Conservation (phyloP, 2,329 filamentous ascomycete genomes). For the Diaporthe helianthi region DNA sequence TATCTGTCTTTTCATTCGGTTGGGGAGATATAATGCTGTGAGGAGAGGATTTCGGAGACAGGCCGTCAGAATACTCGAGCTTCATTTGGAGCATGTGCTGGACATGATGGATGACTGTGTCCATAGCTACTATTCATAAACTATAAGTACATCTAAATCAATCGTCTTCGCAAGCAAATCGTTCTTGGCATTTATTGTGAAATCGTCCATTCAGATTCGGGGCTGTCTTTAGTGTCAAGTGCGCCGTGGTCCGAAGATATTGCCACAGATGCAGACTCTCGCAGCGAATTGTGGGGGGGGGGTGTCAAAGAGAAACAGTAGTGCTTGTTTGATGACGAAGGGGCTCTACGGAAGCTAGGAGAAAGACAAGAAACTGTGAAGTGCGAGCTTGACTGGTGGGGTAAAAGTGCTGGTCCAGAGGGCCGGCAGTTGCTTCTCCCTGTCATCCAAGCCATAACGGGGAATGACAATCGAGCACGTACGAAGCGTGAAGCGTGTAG, state of each 20-base stretch:
- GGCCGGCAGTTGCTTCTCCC: background rate
- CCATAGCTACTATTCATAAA: background rate
- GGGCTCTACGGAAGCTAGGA: too few species aligned
- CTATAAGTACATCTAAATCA: background rate
- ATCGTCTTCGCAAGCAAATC: background rate
- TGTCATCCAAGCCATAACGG: background rate
- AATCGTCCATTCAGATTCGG: background rate
- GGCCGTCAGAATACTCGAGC: background rate
- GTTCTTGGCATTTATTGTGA: background rate
- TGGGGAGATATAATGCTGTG: background rate
- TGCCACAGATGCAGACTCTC: too few species aligned
- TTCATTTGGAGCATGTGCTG: background rate
- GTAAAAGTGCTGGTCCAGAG: background rate
- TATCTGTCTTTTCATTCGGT: background rate
- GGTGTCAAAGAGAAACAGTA: too few species aligned
- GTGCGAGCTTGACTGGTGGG: constrained; percentile 15
- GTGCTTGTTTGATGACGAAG: too few species aligned
- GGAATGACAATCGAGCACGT: background rate
- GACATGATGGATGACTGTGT: background rate
- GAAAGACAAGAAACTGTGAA: constrained; percentile 8
- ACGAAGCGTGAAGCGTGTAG: background rate
- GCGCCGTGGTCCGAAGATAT: too few species aligned
- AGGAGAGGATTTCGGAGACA: background rate
- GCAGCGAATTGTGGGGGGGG: too few species aligned
- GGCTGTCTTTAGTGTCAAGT: background rate